Evolutionary conservation across 176 grass and related monocot genomes (phyloP).

Genomic region (Rhynchospora pubera): DNA sequence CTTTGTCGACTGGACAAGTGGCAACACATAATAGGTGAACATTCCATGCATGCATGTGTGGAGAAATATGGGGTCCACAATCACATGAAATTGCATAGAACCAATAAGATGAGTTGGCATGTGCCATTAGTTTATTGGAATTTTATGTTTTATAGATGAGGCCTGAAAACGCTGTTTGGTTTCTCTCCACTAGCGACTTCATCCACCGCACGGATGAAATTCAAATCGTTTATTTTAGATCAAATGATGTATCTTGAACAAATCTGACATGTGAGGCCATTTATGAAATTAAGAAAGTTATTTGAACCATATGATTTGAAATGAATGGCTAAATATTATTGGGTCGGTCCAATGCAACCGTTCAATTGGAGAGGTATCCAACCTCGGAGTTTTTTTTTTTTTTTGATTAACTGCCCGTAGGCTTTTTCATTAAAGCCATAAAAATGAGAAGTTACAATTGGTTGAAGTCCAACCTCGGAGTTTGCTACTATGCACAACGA

Average conservation of each 20-base stretch:
- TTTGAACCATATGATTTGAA: neutral
- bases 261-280: neutral
- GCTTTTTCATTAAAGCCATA: too few species aligned
- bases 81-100: slow-evolving; percentile 5
- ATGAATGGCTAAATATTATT: neutral
- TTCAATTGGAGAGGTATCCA: neutral
- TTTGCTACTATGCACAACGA: neutral
- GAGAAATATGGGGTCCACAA: neutral
- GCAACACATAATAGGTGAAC: neutral
- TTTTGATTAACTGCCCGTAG: too few species aligned
- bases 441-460: too few species aligned
- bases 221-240: neutral
- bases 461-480: too few species aligned
- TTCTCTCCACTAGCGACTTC: neutral
- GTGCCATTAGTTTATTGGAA: neutral
- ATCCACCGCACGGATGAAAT: neutral
- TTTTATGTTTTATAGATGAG: slow-evolving; percentile 5
- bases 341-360: neutral
- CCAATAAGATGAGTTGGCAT: slow-evolving; percentile 20
- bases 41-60: slow-evolving; percentile 8
- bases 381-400: too few species aligned
- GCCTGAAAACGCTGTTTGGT: neutral
- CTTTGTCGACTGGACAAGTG: neutral
- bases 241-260: neutral
- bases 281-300: neutral